Conservation (phyloP, 805 yeast genomes). For the Cyberlindnera nakhonratchasimensis region DNA sequence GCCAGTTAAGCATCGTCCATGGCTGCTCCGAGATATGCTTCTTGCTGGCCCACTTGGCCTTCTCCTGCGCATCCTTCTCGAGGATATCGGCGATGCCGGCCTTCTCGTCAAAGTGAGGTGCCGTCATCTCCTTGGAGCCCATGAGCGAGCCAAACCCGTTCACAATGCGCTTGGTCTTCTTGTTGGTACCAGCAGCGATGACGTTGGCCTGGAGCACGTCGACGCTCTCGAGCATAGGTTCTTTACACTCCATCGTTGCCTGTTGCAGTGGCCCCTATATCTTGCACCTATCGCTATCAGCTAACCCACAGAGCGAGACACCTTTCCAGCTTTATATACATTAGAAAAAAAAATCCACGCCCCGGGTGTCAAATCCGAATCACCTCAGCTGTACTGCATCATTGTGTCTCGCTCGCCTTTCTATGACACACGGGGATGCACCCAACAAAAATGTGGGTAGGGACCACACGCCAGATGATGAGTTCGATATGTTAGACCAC, state of each 20-base stretch:
- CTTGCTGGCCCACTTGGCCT: constrained; percentile 35
- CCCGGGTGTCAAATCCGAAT: too few species aligned
- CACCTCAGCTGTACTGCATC: too few species aligned
- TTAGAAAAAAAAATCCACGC: background rate
- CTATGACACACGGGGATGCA: too few species aligned
- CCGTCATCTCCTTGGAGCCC: constrained; percentile 76
- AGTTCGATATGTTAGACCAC: too few species aligned
- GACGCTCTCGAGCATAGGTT: constrained; percentile 32
- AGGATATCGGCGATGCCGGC: constrained; percentile 44
- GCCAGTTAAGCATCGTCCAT: constrained; percentile 72
- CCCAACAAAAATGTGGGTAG: too few species aligned
- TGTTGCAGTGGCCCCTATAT: background rate
- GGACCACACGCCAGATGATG: too few species aligned
- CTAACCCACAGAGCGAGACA: too few species aligned
- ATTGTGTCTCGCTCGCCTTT: too few species aligned
- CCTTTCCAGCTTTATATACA: background rate
- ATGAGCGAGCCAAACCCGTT: constrained; percentile 77
- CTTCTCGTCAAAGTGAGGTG: constrained; percentile 61
- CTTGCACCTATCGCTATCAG: too few species aligned
- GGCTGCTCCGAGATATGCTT: constrained; percentile 73
- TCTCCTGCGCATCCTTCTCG: constrained; percentile 41
- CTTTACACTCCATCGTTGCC: constrained; percentile 1
- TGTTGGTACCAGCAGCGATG: constrained; percentile 79
- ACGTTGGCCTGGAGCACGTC: constrained; percentile 72
- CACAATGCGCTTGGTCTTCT: constrained; percentile 64